phyloP scores from a whole-genome alignment of 2,329 filamentous ascomycete species.

The Neonectria hederae region DNA sequence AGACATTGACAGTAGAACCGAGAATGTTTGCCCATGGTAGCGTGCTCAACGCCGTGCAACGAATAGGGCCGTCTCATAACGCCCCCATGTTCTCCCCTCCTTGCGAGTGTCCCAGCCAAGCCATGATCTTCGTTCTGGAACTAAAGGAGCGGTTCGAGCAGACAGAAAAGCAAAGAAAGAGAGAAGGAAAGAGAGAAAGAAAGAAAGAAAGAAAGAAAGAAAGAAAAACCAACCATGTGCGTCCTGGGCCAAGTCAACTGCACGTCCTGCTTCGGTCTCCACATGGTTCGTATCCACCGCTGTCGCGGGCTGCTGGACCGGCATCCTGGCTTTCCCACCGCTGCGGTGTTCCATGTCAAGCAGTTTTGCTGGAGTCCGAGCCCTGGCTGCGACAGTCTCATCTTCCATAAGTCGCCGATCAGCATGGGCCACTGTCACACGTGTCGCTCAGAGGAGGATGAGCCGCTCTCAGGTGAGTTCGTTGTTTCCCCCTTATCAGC shows the following conservation, averaged over 20 bases:
- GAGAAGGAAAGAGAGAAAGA: background rate
- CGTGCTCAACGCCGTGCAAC: background rate
- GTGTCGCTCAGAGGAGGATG: constrained; percentile 9
- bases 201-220: background rate
- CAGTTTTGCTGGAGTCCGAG: constrained; percentile 12
- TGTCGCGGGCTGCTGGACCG: constrained; percentile 12
- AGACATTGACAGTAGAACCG: no score
- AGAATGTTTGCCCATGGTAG: no score
- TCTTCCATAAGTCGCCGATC: constrained; percentile 17
- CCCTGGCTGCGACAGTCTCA: constrained; percentile 15
- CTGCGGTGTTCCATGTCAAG: constrained; percentile 13
- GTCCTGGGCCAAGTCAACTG: constrained; percentile 16
- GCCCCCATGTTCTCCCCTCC: background rate
- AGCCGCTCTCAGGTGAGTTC: constrained; percentile 1
- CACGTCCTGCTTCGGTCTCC: constrained; percentile 17
- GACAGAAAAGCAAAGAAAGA: background rate
- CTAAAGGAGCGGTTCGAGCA: background rate
- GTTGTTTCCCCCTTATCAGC: background rate
- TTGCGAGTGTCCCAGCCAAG: background rate
- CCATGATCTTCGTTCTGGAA: background rate
- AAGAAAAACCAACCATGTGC: no score
- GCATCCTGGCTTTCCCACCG: constrained; percentile 8
- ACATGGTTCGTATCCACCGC: constrained; percentile 20
- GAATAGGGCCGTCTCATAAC: background rate
- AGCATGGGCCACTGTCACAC: constrained; percentile 18